Evolutionary conservation across 345 rosid species (phyloP), one percentile per base, ranked within the genome.

Genomic region (Hypericum perforatum): DNA sequence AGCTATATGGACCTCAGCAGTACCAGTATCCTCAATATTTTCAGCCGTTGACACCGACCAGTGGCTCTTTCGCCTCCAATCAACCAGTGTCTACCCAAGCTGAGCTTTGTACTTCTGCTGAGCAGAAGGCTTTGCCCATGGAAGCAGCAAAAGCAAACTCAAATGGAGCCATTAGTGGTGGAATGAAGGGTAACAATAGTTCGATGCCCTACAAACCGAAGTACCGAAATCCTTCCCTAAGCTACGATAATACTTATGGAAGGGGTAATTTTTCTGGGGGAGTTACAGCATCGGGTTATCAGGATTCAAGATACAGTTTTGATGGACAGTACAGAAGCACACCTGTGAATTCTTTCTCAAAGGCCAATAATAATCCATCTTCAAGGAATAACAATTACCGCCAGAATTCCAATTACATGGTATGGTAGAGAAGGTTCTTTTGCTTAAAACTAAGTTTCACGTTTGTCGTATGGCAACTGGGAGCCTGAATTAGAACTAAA

Each of bases 1-100:
- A 84, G 63, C 48, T 84, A 11, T 86, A 84, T 72, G 96, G 81
- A 37, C 83, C 83, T 53, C 97, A 86, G 70, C 91, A 90, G 54
- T 90, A 90, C 58, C 94, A 90, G 72, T 90, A 90, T 72, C 97
- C 97, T 47, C 63, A 69, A 52, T 86, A 66, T 65, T 84, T 82
- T 59, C 89, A 75, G 62, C 89, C 94, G 0, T 52, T 73, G 63
- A 66, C 75, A 39, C 75, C 83, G 11, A 57, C 65, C 54, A 77
- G 76, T 63, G 76, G 69, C 13, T 78, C 88, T 3, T 83, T 73
- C 65, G 65, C 76, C 41, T 70, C 90, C 4, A 75, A 64, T 60
- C 80, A 67, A 9, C 59, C 71, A 48, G 60, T 78, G 29, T 68
- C 76, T 37, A 48, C 80, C 38, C 88, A 78, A 29, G 77, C 61